Conservation (phyloP, 176 grass and related monocot species). For the Musa troglodytarum region DNA sequence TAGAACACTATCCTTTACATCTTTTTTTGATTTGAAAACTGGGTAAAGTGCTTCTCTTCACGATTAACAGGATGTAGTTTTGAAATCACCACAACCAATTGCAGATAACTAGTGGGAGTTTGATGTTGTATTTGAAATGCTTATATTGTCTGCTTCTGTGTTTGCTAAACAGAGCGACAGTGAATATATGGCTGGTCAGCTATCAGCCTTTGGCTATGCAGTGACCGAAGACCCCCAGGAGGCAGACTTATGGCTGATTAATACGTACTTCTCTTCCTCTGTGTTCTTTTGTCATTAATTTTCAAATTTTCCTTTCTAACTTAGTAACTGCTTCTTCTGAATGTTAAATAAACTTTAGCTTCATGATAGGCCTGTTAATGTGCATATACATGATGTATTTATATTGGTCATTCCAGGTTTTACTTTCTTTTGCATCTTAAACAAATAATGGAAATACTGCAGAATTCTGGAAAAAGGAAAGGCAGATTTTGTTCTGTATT, state of each 20-base stretch:
- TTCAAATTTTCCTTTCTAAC: conserved; percentile 7
- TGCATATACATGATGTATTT: neutral
- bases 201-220: conserved; percentile 78
- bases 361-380: neutral
- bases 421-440: neutral
- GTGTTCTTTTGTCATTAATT: neutral
- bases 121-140: neutral
- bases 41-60: no score
- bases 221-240: conserved; percentile 66
- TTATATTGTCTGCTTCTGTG: neutral
- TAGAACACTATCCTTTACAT: neutral
- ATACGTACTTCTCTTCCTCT: conserved; percentile 54
- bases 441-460: neutral
- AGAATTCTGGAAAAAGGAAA: neutral
- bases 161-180: conserved; percentile 69
- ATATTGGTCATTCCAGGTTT: neutral
- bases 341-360: neutral
- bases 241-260: conserved; percentile 95
- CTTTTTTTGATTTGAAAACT: neutral
- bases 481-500: neutral
- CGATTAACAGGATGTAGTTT: neutral
- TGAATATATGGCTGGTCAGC: conserved; percentile 95
- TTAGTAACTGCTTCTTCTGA: neutral
- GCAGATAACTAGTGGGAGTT: neutral
- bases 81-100: neutral